Conservation (phyloP, 164 flowering plant species). For the Magnolia sinica region DNA sequence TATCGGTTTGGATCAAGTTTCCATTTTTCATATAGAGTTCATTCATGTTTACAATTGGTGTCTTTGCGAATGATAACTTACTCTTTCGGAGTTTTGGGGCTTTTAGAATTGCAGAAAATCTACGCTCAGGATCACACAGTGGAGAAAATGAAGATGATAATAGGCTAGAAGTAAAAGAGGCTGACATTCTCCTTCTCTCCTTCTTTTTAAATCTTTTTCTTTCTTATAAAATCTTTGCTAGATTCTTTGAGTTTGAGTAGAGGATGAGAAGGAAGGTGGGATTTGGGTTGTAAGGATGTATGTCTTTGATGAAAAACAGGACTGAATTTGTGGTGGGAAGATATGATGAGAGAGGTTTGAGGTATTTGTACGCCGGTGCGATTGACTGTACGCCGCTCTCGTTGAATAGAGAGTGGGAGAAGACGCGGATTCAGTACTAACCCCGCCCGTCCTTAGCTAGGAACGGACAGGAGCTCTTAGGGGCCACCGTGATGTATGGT, state of each 20-base stretch:
- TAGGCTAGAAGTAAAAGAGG: conserved; percentile 16
- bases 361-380: too few relatives aligned
- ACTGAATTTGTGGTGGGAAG: too few relatives aligned
- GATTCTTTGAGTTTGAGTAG: conserved; percentile 11
- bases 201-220: too few relatives aligned
- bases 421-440: too few relatives aligned
- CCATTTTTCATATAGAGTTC: conserved; percentile 4
- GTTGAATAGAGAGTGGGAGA: too few relatives aligned
- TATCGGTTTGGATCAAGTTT: conserved; percentile 4
- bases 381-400: too few relatives aligned
- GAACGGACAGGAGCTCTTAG: too few relatives aligned
- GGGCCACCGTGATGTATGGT: too few relatives aligned
- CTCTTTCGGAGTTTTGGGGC: not conserved
- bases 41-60: conserved; percentile 14
- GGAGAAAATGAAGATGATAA: not conserved
- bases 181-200: conserved; percentile 2
- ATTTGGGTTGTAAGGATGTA: conserved; percentile 17
- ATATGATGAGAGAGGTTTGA: too few relatives aligned
- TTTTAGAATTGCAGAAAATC: not conserved
- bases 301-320: too few relatives aligned
- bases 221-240: too few relatives aligned
- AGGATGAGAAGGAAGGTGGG: conserved; percentile 27
- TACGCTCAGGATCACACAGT: not conserved
- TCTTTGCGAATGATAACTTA: conserved; percentile 14
- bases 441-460: too few relatives aligned